Evolutionary conservation across 2,329 filamentous ascomycete genomes (phyloP).

Genomic region (Aspergillus carbonarius): DNA sequence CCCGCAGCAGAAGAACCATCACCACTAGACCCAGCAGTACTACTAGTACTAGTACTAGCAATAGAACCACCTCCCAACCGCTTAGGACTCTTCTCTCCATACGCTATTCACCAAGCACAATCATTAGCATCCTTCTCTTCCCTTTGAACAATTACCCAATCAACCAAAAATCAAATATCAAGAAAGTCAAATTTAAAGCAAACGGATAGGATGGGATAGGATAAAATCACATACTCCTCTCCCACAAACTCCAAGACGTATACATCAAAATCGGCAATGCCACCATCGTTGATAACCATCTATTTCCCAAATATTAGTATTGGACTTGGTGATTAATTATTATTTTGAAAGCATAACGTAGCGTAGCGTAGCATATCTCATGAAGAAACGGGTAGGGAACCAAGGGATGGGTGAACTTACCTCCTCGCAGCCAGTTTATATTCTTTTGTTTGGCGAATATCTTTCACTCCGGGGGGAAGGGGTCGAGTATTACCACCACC

Average conservation of each 20-base stretch:
- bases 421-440: slow-evolving; percentile 41
- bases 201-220: too few species aligned
- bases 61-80: not conserved
- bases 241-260: slow-evolving; percentile 35
- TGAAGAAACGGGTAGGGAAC: too few species aligned
- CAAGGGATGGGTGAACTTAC: slow-evolving; percentile 31
- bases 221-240: slow-evolving; percentile 35
- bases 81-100: slow-evolving; percentile 3
- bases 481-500: not conserved
- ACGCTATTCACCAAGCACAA: not conserved
- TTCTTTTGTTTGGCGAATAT: slow-evolving; percentile 43
- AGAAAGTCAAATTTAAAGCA: too few species aligned
- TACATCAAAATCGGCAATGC: slow-evolving; percentile 33
- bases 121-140: not conserved
- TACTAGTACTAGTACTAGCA: not conserved
- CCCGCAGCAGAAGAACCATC: not conserved
- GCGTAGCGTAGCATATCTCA: too few species aligned
- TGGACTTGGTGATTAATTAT: too few species aligned
- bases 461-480: slow-evolving; percentile 16
- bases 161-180: not conserved
- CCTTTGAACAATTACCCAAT: not conserved
- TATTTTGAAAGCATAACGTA: too few species aligned
- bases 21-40: not conserved
- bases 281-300: slow-evolving; percentile 35
- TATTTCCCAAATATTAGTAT: too few species aligned